Evolutionary conservation across 306 rosid species (phyloP).

Genomic region (Sindora glabra): DNA sequence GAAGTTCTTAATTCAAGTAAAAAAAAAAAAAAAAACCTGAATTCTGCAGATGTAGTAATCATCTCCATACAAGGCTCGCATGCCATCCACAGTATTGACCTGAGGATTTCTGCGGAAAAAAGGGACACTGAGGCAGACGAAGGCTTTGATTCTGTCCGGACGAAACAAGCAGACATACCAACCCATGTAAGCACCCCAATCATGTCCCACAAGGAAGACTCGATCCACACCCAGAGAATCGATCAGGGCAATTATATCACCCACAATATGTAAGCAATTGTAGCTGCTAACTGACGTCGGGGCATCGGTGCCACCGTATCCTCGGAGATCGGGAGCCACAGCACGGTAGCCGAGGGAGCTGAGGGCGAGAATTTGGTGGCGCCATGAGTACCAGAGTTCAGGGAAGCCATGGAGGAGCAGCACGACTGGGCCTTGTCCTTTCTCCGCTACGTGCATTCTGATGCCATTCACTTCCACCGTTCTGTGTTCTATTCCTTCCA

Average conservation of each 20-base stretch:
- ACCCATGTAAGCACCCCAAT: constrained; percentile 32
- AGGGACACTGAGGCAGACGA: constrained; percentile 33
- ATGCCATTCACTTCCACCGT: constrained; percentile 29
- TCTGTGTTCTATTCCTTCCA: constrained; percentile 24
- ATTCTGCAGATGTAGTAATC: constrained; percentile 33
- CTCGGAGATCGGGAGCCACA: constrained; percentile 29
- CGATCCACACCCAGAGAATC: constrained; percentile 18
- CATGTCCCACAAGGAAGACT: constrained; percentile 25
- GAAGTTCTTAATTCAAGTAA: too few relatives aligned
- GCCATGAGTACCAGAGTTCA: constrained; percentile 36
- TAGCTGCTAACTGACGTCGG: constrained; percentile 1
- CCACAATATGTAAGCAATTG: constrained; percentile 18
- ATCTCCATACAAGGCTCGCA: constrained; percentile 16
- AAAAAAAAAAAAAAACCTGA: constrained; percentile 7
- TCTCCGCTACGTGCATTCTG: constrained; percentile 31
- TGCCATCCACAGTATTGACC: constrained; percentile 1
- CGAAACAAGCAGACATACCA: constrained; percentile 34
- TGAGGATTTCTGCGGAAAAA: constrained; percentile 10
- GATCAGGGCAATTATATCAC: constrained; percentile 23
- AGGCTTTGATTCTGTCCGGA: constrained; percentile 27
- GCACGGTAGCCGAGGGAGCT: constrained; percentile 32
- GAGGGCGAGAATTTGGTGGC: constrained; percentile 27
- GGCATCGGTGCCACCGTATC: constrained; percentile 31
- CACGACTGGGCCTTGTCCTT: constrained; percentile 33
- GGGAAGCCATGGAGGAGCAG: constrained; percentile 38